Evolutionary conservation across 352 stramenopile genomes (phyloP), one percentile per base, ranked within the genome.

Genomic region (Phytophthora pistaciae): DNA sequence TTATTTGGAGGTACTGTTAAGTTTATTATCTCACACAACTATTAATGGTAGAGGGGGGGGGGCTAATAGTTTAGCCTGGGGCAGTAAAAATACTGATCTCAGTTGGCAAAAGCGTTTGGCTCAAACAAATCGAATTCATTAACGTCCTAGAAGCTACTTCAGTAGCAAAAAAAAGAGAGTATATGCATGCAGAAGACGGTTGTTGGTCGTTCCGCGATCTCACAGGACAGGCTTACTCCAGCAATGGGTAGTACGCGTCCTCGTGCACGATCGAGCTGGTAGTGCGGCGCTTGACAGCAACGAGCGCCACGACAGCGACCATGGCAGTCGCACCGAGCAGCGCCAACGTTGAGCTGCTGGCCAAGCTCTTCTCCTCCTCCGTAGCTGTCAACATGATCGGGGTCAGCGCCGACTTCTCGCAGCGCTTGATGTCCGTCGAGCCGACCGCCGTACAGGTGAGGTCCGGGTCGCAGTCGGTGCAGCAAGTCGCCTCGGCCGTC

Each of bases 241-340:
- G 66, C 40, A 91, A 66, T 13, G 84, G 78, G 55, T 90, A 88
- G 70, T 90, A 89, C 27, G 79, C 82, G 49, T 90, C 80, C 7
- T 89, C 77, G 21, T 38, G 18, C 25, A 49, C 56, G 27, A 33
- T 36, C 2, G 44, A 21, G 4, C 14, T 23, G 3, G 50, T 33
- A 46, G 38, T 40, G 8, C 56, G 66, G 48, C 73, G 75, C 50
- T 80, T 84, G 36, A 87, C 78, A 11, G 83, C 80, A 29, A 91
- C 67, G 6, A 91, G 64, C 29, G 80, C 78, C n/a, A 91, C 80
- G 3, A 92, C 53, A 13, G 77, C 84, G 1, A 92, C 61, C 57
- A 90, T 64, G 1, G 79, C 75, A 52, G 58, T 90, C 14, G 61
- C 80, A n/a, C 66, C 77, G 14, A 92, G 66, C 29, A 87, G 52